Base-by-base conservation (phyloP, 352 stramenopile species). In the Phytophthora cactorum region DNA sequence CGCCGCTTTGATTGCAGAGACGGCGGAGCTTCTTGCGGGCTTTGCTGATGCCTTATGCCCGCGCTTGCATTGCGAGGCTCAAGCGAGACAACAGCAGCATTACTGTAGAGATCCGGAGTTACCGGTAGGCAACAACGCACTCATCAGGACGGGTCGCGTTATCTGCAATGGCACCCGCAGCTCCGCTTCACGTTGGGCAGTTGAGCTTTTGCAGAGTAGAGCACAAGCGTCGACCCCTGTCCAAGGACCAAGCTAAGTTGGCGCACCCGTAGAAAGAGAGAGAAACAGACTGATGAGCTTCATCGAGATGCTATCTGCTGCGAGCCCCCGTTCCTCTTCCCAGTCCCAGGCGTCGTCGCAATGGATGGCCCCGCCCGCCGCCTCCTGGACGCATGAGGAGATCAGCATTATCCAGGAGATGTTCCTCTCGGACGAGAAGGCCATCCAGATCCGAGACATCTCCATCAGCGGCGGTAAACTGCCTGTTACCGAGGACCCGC, bases 361-460 rank as follows among this genome's bases (percentile, higher is more conserved):
- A 45, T 78, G 66, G 63, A 44, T 67, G 41, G 67, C 71, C 28
- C 63, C 68, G 28, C 60, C 68, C 31, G 65, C 69, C 25, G 50
- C 65, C 12, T 49, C 70, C 52, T 86, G 77, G 72, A 86, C 77
- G n/a, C 57, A 17, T 52, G 77, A 86, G 54, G 77, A 86, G 64
- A 83, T 86, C 72, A 73, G 56, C 47, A 86, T 86, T 66, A 86
- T 86, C 61, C 77, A 86, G 58, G 72, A 86, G 52, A 72, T 86
- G 39, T 81, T 86, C 43, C 66, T 83, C n/a, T 62, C 63, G 31
- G 68, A 76, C 52, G 63, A 75, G 41, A 85, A 85, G 59, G 53
- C 62, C 66, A 75, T 85, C 49, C 65, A 75, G 59, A 74, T 85
- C 53, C 62, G 60, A 67, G 75, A 83, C 43, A 79, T 83, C 55